Evolutionary conservation across 2,329 filamentous ascomycete genomes (phyloP).

Genomic region (Mycosphaerelloides madeirae): DNA sequence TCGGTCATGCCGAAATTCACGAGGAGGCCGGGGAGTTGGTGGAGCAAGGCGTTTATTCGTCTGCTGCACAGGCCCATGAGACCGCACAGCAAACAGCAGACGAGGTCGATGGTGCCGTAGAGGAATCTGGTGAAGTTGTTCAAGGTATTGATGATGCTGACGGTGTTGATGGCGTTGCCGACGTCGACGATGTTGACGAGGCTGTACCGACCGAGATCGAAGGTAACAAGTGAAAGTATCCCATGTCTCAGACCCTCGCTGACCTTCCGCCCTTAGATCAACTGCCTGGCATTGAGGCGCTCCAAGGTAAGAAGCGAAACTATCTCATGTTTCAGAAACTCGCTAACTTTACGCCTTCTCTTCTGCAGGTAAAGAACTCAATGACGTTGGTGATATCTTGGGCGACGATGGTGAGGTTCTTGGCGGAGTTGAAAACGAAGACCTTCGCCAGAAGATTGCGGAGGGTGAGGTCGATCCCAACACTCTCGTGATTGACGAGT

Average conservation of each 20-base stretch:
- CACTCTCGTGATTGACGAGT: constrained; percentile 48
- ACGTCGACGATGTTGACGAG: constrained; percentile 24
- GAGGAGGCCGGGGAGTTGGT: constrained; percentile 39
- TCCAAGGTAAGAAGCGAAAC: constrained; percentile 43
- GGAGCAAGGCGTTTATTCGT: constrained; percentile 43
- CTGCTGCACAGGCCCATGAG: constrained; percentile 40
- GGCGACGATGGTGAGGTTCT: constrained; percentile 48
- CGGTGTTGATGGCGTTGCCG: constrained; percentile 28
- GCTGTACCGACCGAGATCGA: constrained; percentile 36
- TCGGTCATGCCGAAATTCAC: constrained; percentile 50
- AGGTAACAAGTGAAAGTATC: no score
- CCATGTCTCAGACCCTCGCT: no score
- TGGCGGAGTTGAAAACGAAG: constrained; percentile 46
- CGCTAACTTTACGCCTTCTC: no score
- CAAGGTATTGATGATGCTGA: constrained; percentile 29
- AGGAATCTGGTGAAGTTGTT: constrained; percentile 28
- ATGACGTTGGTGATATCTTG: constrained; percentile 47
- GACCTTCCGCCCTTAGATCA: no score
- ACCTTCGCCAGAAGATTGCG: constrained; percentile 36
- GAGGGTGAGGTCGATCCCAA: constrained; percentile 40
- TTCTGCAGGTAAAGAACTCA: constrained; percentile 48
- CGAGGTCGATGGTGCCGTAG: constrained; percentile 33
- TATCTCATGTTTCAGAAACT: no score
- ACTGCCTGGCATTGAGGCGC: constrained; percentile 49
- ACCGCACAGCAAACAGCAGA: constrained; percentile 39